These are phyloP conservation scores for Gnaphalium uliginosum DNA, from an alignment of 129 eudicot species.

Conservation along the genomic window DNA sequence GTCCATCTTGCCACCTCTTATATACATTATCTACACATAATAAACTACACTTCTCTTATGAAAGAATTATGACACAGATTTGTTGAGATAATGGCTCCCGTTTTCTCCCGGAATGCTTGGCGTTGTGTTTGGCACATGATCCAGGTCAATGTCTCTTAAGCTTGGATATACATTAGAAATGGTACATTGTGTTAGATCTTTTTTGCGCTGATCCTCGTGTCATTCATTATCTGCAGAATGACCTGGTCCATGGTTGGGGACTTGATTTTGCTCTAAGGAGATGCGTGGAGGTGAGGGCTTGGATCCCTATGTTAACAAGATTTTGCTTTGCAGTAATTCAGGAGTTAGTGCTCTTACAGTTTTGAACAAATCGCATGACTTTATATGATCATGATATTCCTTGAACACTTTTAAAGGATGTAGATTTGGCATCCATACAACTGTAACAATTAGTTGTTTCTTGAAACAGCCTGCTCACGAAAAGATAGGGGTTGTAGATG, in stretches of 20 bases:
- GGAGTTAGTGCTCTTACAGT: not conserved
- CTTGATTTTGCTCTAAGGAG: slow-evolving; percentile 56
- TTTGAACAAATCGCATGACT: too few relatives aligned
- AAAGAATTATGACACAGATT: slow-evolving; percentile 37
- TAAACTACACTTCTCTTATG: not conserved
- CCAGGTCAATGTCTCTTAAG: slow-evolving; percentile 39
- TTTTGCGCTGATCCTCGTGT: not conserved
- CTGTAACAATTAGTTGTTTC: not conserved
- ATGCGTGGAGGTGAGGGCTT: slow-evolving; percentile 49
- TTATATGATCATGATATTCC: not conserved
- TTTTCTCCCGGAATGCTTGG: slow-evolving; percentile 57
- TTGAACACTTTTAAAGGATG: not conserved
- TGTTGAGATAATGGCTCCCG: slow-evolving; percentile 70
- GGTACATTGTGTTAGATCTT: not conserved
- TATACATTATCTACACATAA: not conserved
- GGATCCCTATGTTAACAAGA: not conserved
- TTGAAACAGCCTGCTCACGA: slow-evolving; percentile 83
- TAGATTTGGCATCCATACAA: not conserved
- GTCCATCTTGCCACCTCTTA: not conserved
- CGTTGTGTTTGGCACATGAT: slow-evolving; percentile 61
- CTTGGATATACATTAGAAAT: not conserved
- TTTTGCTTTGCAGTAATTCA: not conserved
- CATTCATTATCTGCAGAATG: slow-evolving; percentile 39
- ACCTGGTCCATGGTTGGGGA: slow-evolving; percentile 70
- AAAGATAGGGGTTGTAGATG: slow-evolving; percentile 92